Evolutionary conservation across 2,329 filamentous ascomycete genomes (phyloP).

Genomic region (Penicillium sp.): DNA sequence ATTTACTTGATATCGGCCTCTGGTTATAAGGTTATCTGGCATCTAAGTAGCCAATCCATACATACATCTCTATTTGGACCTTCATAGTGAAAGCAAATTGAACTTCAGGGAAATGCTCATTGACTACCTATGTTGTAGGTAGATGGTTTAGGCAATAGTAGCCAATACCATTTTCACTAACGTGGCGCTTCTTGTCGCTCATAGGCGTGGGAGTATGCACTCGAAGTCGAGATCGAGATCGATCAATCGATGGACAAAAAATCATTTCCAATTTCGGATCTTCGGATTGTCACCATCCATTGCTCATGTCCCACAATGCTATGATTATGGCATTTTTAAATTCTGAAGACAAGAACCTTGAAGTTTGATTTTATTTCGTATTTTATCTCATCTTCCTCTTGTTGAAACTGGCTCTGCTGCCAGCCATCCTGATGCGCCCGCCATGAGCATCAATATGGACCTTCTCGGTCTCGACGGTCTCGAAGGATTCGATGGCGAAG

Average conservation of each 20-base stretch:
- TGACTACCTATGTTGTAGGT: no score
- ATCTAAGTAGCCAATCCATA: no score
- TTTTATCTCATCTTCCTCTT: neutral
- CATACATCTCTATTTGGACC: no score
- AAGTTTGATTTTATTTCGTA: neutral
- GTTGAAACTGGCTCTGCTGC: neutral
- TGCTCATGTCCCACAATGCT: neutral
- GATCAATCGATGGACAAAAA: neutral
- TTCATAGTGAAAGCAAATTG: no score
- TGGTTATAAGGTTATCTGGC: no score
- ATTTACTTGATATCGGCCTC: no score
- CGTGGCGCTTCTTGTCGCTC: no score
- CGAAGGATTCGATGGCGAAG: slow-evolving; percentile 20
- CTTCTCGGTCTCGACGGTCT: slow-evolving; percentile 29
- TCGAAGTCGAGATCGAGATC: neutral
- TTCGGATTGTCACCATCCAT: neutral
- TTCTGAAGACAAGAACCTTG: neutral
- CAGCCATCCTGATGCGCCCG: slow-evolving; percentile 9
- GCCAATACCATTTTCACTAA: no score
- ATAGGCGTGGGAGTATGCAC: neutral
- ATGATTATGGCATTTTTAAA: neutral
- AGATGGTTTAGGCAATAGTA: no score
- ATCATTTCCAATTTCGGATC: neutral
- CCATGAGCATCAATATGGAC: slow-evolving; percentile 31
- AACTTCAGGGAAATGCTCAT: no score